Evolutionary conservation across 164 flowering plant species (phyloP).

Genomic region (Euptelea pleiosperma): DNA sequence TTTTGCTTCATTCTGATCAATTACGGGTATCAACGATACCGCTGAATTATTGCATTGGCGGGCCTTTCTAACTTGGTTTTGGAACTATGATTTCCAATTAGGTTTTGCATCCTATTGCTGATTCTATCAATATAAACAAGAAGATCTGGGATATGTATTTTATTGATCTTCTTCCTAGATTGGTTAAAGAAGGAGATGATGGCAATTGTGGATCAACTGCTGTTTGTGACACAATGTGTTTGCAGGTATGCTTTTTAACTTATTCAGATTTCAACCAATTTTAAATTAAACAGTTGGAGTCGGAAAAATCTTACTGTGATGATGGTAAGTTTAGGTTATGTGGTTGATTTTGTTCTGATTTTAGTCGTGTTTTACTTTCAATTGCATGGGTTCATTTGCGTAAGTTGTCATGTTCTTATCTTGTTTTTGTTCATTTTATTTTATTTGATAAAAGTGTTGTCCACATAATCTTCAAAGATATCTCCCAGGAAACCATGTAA

Average conservation of each 20-base stretch:
- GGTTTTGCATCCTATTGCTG: conserved; percentile 83
- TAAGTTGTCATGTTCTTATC: too few relatives aligned
- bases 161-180: conserved; percentile 66
- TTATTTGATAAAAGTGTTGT: background rate
- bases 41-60: background rate
- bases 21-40: background rate
- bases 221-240: conserved; percentile 81
- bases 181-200: conserved; percentile 83
- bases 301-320: too few relatives aligned
- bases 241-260: conserved; percentile 62
- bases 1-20: background rate
- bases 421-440: background rate
- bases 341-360: too few relatives aligned
- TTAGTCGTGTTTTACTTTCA: background rate
- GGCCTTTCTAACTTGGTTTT: conserved; percentile 5
- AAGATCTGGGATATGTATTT: conserved; percentile 87
- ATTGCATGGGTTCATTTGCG: too few relatives aligned
- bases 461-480: background rate
- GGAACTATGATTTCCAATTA: conserved; percentile 21
- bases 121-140: conserved; percentile 75
- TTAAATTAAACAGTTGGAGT: too few relatives aligned
- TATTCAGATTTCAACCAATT: too few relatives aligned
- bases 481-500: background rate
- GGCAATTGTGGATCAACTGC: conserved; percentile 93
- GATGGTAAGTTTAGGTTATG: too few relatives aligned